Percentiles rank a stretch among this genome's conserved stretches.
Evolutionary conservation across 2,329 filamentous ascomycete species (phyloP).

Genomic region (Verticillium isaacii): DNA sequence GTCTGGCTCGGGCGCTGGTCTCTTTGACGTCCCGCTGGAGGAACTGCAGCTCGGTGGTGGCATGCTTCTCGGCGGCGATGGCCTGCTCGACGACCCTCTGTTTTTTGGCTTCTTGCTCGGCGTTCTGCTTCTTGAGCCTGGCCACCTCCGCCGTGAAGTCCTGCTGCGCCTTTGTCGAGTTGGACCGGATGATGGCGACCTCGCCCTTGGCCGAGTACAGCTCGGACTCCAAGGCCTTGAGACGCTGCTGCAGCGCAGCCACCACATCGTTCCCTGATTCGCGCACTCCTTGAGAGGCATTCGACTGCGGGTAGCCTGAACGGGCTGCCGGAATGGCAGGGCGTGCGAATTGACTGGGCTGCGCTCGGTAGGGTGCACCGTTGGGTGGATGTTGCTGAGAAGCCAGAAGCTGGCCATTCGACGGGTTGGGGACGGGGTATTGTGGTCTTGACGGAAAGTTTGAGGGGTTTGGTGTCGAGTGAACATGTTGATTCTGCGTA

Average conservation of each 20-base stretch:
- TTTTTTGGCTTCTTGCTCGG: conserved; percentile 59
- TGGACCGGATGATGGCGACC: conserved; percentile 68
- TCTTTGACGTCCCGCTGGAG: conserved; percentile 67
- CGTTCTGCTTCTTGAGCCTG: conserved; percentile 57
- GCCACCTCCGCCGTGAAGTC: conserved; percentile 60
- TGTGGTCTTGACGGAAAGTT: conserved; percentile 11
- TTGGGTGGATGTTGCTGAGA: conserved; percentile 15
- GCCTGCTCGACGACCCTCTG: conserved; percentile 60
- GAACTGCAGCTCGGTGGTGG: conserved; percentile 68
- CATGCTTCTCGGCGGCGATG: conserved; percentile 59
- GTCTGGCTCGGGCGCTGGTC: conserved; percentile 40
- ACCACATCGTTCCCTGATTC: conserved; percentile 29
- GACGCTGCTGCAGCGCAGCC: conserved; percentile 44
- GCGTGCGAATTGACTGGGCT: conserved; percentile 36
- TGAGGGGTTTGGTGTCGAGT: neutral
- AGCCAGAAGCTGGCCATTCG: conserved; percentile 6
- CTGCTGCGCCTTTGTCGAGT: conserved; percentile 56
- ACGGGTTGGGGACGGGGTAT: conserved; percentile 6
- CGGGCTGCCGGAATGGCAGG: conserved; percentile 23
- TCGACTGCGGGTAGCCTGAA: conserved; percentile 27
- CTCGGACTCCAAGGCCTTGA: conserved; percentile 49
- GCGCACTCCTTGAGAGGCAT: conserved; percentile 16
- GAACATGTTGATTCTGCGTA: neutral
- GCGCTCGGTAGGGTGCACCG: conserved; percentile 20
- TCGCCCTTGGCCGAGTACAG: conserved; percentile 64